These are phyloP conservation scores for Aspergillus oerlinghausenensis DNA, from an alignment of 2,329 filamentous ascomycete genomes.

Conservation along the genomic window DNA sequence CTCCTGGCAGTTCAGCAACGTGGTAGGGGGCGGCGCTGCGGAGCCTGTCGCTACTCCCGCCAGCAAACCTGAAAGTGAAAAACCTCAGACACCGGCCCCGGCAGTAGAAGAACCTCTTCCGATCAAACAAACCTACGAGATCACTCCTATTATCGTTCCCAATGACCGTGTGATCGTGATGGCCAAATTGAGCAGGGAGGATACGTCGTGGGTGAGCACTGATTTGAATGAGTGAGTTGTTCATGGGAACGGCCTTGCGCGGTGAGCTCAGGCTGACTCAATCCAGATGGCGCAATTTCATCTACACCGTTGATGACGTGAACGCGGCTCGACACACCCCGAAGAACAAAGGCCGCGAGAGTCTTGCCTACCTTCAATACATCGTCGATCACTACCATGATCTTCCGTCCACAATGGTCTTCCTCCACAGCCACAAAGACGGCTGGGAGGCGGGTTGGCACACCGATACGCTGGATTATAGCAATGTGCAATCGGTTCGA, in stretches of 20 bases:
- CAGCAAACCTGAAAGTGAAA: background rate
- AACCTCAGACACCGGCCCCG: background rate
- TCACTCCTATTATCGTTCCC: slow-evolving; percentile 26
- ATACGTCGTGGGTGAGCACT: slow-evolving; percentile 44
- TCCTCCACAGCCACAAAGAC: slow-evolving; percentile 54
- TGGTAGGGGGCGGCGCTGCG: slow-evolving; percentile 7
- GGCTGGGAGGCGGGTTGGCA: slow-evolving; percentile 47
- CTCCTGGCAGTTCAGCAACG: slow-evolving; percentile 25
- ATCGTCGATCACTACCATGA: slow-evolving; percentile 44
- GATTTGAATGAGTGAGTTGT: slow-evolving; percentile 41
- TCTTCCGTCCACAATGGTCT: slow-evolving; percentile 50
- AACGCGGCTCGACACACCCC: slow-evolving; percentile 28
- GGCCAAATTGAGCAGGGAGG: slow-evolving; percentile 39
- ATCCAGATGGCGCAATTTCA: slow-evolving; percentile 42
- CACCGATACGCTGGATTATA: slow-evolving; percentile 53
- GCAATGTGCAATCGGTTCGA: slow-evolving; percentile 49
- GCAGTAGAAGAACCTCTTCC: slow-evolving; percentile 8
- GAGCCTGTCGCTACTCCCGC: slow-evolving; percentile 7
- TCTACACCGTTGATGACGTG: slow-evolving; percentile 41
- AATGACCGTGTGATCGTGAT: slow-evolving; percentile 42
- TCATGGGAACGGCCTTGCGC: background rate
- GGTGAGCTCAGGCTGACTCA: background rate
- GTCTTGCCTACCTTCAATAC: slow-evolving; percentile 44
- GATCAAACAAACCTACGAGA: slow-evolving; percentile 19
- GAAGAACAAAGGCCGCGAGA: slow-evolving; percentile 43